phyloP scores from a whole-genome alignment of 2,329 filamentous ascomycete genomes.

The Xylogone sp. region DNA sequence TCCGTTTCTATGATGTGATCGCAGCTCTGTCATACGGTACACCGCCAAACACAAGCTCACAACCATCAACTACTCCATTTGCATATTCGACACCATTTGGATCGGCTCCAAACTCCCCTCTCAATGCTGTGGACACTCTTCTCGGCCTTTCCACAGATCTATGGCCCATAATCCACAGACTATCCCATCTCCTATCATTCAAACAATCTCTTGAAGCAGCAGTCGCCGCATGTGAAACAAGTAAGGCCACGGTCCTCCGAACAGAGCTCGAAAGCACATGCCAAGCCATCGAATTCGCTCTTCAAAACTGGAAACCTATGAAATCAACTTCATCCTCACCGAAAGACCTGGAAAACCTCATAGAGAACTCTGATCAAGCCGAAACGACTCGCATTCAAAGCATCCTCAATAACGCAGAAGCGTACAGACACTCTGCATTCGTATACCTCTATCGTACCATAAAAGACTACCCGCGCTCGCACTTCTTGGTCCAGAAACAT shows the following conservation, averaged over 20 bases:
- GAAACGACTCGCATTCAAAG: slow-evolving; percentile 18
- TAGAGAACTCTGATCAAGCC: not conserved
- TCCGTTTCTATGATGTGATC: slow-evolving; percentile 64
- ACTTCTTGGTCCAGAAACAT: slow-evolving; percentile 51
- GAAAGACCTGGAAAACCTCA: not conserved
- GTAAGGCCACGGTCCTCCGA: slow-evolving; percentile 21
- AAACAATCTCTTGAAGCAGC: slow-evolving; percentile 49
- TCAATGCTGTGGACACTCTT: slow-evolving; percentile 53
- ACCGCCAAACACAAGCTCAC: slow-evolving; percentile 48
- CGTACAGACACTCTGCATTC: slow-evolving; percentile 45
- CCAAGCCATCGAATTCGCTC: slow-evolving; percentile 50
- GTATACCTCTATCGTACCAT: slow-evolving; percentile 38
- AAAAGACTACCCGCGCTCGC: slow-evolving; percentile 40
- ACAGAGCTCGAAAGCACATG: slow-evolving; percentile 35
- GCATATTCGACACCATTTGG: slow-evolving; percentile 24
- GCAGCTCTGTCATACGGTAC: slow-evolving; percentile 58
- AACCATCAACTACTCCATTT: slow-evolving; percentile 41
- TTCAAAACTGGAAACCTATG: slow-evolving; percentile 51
- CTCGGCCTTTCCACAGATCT: slow-evolving; percentile 59
- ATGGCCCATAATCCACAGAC: slow-evolving; percentile 60
- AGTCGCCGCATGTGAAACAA: slow-evolving; percentile 33
- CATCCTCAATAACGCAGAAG: slow-evolving; percentile 43
- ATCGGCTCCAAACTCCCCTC: slow-evolving; percentile 37
- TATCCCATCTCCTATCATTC: slow-evolving; percentile 51
- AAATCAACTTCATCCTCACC: not conserved